Base-by-base conservation (phyloP, 164 flowering plant genomes). In the Liquidambar formosana region DNA sequence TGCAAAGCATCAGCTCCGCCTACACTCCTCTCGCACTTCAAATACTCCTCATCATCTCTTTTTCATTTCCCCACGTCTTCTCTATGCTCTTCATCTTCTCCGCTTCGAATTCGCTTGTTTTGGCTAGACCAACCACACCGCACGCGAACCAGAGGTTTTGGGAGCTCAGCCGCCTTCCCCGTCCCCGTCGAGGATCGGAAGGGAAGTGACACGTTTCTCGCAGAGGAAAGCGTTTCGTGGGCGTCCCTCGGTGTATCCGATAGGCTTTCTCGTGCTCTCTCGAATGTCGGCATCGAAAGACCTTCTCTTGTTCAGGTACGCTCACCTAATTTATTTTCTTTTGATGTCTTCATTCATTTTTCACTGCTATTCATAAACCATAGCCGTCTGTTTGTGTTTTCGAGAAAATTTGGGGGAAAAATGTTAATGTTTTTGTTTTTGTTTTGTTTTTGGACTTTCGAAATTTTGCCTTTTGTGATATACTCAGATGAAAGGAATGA, bases 261-360 rank as follows among this genome's bases (percentile, higher is more conserved):
- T 18, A 74, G 57, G 43, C 76, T 92, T 16, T 82, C 87, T 58
- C 80, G 61, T 5, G 80, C 98, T 56, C 88, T 94, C n/a, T 71
- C 71, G 23, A 70, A 63, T 26, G 77, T 71, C 43, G 93, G 96
- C 61, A 80, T 93, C n/a, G 74, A 75, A 1, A 83, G 83, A 63
- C 97, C 98, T 0, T 93, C 97, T 66, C 71, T 86, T 4, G 76
- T 86, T 79, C 98, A 94, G 96, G 98, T 94, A 21, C 64, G 1
- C 15, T 5, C 15, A n/a, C 23, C 2, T 33, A 33, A 33, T 33
- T 33, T 33, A 2, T 56, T n/a, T 68, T 27, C n/a, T 4, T 0
- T 9, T 22, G 13, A 4, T 62, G 38, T 5, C 8, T 27, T 16
- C 18, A 23, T 26, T 28, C 16, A 21, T 38, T 16, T 33, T 38